Conservation (phyloP, 768 basidiomycete genomes). For the Gymnopilus dilepis region DNA sequence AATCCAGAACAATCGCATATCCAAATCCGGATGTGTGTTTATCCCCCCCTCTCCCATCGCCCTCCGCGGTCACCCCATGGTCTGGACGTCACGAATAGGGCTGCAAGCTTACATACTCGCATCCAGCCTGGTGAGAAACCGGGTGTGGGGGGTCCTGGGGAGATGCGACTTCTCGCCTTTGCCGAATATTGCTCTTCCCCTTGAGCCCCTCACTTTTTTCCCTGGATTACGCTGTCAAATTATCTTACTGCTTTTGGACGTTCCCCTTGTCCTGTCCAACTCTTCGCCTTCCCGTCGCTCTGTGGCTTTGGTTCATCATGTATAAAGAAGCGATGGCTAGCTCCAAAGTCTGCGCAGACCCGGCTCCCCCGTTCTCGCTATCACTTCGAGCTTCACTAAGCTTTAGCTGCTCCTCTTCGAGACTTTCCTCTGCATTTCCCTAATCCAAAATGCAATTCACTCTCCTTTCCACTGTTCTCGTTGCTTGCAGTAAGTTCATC, state of each 20-base stretch:
- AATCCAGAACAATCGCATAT: slow-evolving; percentile 8
- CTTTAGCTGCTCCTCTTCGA: not conserved
- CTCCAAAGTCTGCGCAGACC: not conserved
- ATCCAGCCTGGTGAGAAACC: not conserved
- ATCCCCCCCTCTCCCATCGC: not conserved
- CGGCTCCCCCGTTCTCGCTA: slow-evolving; percentile 1
- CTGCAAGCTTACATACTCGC: no score
- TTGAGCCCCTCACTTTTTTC: not conserved
- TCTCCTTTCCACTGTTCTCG: slow-evolving; percentile 18
- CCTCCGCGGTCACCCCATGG: not conserved
- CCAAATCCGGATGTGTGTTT: slow-evolving; percentile 15
- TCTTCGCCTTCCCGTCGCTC: not conserved
- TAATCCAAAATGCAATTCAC: slow-evolving; percentile 25
- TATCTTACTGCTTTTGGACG: slow-evolving; percentile 7
- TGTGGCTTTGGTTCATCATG: not conserved
- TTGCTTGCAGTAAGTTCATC: slow-evolving; percentile 25
- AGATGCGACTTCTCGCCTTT: slow-evolving; percentile 1
- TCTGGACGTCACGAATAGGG: not conserved
- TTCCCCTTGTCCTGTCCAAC: slow-evolving; percentile 16
- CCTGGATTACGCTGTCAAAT: not conserved
- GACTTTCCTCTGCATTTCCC: not conserved
- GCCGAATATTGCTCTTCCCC: not conserved
- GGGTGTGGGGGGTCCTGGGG: no score
- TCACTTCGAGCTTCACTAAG: not conserved
- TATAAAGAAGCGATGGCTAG: not conserved